Conservation (phyloP, 768 basidiomycete genomes). For the Boletus coccyginus region DNA sequence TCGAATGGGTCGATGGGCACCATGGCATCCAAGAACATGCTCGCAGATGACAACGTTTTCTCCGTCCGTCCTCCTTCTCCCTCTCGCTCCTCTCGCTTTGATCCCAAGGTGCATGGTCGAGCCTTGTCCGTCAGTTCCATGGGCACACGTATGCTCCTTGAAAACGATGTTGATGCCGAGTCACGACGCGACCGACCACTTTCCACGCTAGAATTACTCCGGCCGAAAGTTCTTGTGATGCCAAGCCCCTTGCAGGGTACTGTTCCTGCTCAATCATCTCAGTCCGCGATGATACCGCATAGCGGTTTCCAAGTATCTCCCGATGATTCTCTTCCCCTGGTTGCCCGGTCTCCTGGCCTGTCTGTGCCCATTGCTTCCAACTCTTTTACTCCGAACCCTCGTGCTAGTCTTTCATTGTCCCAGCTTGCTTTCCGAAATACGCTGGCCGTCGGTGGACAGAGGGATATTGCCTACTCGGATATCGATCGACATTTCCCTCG, state of each 20-base stretch:
- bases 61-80: constrained; percentile 62
- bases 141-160: constrained; percentile 61
- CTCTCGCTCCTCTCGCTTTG: constrained; percentile 67
- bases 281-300: constrained; percentile 35
- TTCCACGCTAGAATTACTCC: constrained; percentile 75
- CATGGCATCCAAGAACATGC: constrained; percentile 29
- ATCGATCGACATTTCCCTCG: constrained; percentile 62
- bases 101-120: constrained; percentile 72
- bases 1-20: constrained; percentile 50
- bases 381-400: constrained; percentile 77
- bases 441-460: constrained; percentile 64
- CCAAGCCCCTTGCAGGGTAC: constrained; percentile 76
- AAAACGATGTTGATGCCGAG: constrained; percentile 44
- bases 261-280: constrained; percentile 32
- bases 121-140: constrained; percentile 64
- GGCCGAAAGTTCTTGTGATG: constrained; percentile 94
- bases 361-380: constrained; percentile 49
- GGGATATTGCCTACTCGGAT: constrained; percentile 60
- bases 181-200: constrained; percentile 51
- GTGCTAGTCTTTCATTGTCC: constrained; percentile 66
- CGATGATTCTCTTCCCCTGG: constrained; percentile 69
- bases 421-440: constrained; percentile 87
- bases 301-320: constrained; percentile 63
- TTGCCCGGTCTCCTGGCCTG: constrained; percentile 57
- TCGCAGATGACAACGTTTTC: constrained; percentile 60